Percentiles rank a stretch among this genome's conserved stretches.
Evolutionary conservation across 331 rosid species (phyloP).

Genomic region (Dryas integrifolia): DNA sequence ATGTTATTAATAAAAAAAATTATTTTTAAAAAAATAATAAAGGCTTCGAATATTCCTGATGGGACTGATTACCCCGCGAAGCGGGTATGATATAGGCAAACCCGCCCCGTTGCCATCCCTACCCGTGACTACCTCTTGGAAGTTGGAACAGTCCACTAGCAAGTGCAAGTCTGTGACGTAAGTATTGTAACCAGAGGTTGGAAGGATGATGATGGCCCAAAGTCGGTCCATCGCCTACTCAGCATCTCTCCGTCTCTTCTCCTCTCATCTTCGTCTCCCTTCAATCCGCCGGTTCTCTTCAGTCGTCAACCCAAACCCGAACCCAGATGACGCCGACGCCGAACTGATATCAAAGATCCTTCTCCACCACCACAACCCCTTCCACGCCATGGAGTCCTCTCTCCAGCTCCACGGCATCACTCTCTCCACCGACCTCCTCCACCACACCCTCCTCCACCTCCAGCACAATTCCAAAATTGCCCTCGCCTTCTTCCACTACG

Average conservation of each 20-base stretch:
- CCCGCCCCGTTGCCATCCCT: too few relatives aligned
- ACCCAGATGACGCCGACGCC: constrained; percentile 48
- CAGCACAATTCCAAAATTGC: constrained; percentile 66
- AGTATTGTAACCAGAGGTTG: too few relatives aligned
- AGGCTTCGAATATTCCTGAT: too few relatives aligned
- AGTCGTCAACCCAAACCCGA: not conserved
- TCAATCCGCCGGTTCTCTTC: not conserved
- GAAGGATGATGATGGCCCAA: not conserved
- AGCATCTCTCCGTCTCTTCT: not conserved
- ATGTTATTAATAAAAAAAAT: too few relatives aligned
- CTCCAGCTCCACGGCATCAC: constrained; percentile 74
- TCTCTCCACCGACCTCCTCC: constrained; percentile 53
- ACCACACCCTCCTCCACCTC: constrained; percentile 66
- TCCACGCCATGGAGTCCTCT: constrained; percentile 65
- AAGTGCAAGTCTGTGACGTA: too few relatives aligned
- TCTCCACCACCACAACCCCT: constrained; percentile 76
- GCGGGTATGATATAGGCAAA: too few relatives aligned
- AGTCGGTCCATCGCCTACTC: not conserved
- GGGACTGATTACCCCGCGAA: too few relatives aligned
- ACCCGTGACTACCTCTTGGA: too few relatives aligned
- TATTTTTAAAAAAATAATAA: too few relatives aligned
- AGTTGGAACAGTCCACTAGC: too few relatives aligned
- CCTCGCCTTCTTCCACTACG: constrained; percentile 59
- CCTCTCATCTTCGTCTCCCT: not conserved
- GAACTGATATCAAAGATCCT: constrained; percentile 53